A percentile compares a stretch with the other conserved stretches of the same genome.
These are phyloP conservation scores for Geum urbanum DNA, from an alignment of 306 rosid species.

Conservation along the genomic window DNA sequence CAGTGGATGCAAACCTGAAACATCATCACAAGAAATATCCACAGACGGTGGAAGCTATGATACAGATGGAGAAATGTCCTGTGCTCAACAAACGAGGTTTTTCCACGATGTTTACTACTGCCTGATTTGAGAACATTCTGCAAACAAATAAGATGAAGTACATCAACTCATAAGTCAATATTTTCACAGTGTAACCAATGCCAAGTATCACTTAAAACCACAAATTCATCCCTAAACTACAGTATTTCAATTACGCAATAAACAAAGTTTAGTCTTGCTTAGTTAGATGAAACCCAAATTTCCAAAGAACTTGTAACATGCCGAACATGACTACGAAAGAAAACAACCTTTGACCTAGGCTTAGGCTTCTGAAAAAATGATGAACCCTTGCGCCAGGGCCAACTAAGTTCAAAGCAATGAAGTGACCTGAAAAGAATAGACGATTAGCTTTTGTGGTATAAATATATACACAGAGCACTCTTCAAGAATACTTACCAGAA, in stretches of 20 bases:
- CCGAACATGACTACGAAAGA: slow-evolving; percentile 6
- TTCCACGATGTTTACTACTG: slow-evolving; percentile 60
- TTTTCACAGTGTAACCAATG: neutral
- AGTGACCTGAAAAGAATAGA: slow-evolving; percentile 57
- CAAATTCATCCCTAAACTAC: neutral
- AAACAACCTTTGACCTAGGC: slow-evolving; percentile 64
- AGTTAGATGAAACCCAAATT: neutral
- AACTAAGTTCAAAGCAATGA: slow-evolving; percentile 80
- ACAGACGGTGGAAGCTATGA: slow-evolving; percentile 89
- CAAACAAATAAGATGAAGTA: slow-evolving; percentile 10
- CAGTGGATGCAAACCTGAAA: slow-evolving; percentile 83
- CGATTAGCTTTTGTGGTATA: slow-evolving; percentile 21
- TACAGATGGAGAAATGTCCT: slow-evolving; percentile 89
- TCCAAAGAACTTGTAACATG: neutral
- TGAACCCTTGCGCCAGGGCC: slow-evolving; percentile 73
- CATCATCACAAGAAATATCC: slow-evolving; percentile 98
- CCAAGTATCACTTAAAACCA: neutral
- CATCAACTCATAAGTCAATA: slow-evolving; percentile 3
- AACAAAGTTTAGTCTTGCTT: neutral
- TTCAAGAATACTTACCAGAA: slow-evolving; percentile 59
- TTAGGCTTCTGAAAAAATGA: slow-evolving; percentile 73
- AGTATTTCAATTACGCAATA: neutral
- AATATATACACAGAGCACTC: neutral
- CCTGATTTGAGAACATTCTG: slow-evolving; percentile 56
- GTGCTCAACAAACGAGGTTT: slow-evolving; percentile 97